These are phyloP conservation scores for Primulina tabacum DNA, from an alignment of 257 asterid species.

Conservation along the genomic window DNA sequence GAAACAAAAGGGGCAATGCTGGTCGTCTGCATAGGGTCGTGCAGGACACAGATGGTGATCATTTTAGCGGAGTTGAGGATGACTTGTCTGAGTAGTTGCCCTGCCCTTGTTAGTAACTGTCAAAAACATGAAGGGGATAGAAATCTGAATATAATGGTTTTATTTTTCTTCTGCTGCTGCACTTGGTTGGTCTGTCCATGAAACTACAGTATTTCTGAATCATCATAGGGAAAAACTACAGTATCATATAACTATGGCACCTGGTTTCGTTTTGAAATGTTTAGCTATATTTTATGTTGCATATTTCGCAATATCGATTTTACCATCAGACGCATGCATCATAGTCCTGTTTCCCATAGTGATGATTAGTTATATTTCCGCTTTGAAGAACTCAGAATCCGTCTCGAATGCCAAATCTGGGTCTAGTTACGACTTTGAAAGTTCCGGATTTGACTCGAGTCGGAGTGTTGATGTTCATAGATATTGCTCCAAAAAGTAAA, in stretches of 20 bases:
- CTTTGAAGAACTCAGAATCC: too few species aligned
- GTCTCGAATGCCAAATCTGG: too few species aligned
- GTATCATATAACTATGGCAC: background rate
- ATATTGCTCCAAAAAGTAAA: too few species aligned
- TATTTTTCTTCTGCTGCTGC: background rate
- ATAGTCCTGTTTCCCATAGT: too few species aligned
- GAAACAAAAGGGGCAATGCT: conserved; percentile 42
- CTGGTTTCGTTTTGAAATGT: background rate
- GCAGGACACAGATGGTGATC: conserved; percentile 55
- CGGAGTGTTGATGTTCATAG: too few species aligned
- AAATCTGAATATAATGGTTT: background rate
- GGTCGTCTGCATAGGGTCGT: conserved; percentile 36
- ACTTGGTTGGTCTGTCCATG: background rate
- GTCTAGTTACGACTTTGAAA: too few species aligned
- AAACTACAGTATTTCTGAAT: background rate
- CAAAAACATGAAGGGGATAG: background rate
- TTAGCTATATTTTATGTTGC: background rate
- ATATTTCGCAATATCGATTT: too few species aligned
- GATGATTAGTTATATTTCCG: too few species aligned
- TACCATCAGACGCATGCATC: too few species aligned
- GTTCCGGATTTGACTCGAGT: too few species aligned
- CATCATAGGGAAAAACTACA: background rate
- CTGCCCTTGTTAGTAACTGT: background rate
- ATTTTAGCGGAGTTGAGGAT: conserved; percentile 68
- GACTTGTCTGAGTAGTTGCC: conserved; percentile 61